Evolutionary conservation across 164 flowering plant genomes (phyloP), one percentile per base, ranked within the genome.

Genomic region (Nymphaea thermarum): DNA sequence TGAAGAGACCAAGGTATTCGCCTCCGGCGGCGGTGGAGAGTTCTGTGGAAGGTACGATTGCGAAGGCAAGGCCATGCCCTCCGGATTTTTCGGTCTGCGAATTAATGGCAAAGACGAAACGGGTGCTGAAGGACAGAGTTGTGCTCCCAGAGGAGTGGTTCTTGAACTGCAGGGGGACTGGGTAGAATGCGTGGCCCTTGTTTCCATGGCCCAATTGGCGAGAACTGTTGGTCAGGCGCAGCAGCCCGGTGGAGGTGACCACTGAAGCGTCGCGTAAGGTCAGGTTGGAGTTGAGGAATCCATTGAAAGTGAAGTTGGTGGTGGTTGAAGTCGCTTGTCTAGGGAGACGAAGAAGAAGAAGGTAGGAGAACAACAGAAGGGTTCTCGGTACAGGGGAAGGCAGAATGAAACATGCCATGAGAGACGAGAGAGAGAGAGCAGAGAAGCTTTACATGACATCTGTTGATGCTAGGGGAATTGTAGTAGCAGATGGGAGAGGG

Each of bases 1-100:
- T 82, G 72, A 85, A 73, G 18, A 85, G 74, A 7, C 86, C 89
- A 0, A 85, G 75, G 62, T 8, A 82, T 10, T 83, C 82, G 42
- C 64, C 76, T 0, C 71, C 25, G 6, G 18, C 64, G 5, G 80
- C 82, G 0, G 72, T 80, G 0, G 73, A 77, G 60, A 80, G 69
- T 2, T 67, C 10, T 4, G 66, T 51, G 4, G 76, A 57, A 0
- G 86, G 86, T 8, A 85, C 65, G 5, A 85, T 53, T 1, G 68
- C 57, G 72, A 85, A 85, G 42, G 82, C 82, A 4, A 85, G 65
- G 68, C 88, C 88, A 65, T 67, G 77, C 5, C 76, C 73, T 3
- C 86, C 85, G 0, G 12, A 11, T 36, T 67, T 65, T 2, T 70
- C 18, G 14, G 64, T 25, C 4, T 71, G 59, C 2, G 82, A 65